A percentile compares a stretch with the other conserved stretches of the same genome.
These are phyloP conservation scores for Hypoxylon lenormandii DNA, from an alignment of 495 filamentous ascomycete genomes.

Conservation along the genomic window DNA sequence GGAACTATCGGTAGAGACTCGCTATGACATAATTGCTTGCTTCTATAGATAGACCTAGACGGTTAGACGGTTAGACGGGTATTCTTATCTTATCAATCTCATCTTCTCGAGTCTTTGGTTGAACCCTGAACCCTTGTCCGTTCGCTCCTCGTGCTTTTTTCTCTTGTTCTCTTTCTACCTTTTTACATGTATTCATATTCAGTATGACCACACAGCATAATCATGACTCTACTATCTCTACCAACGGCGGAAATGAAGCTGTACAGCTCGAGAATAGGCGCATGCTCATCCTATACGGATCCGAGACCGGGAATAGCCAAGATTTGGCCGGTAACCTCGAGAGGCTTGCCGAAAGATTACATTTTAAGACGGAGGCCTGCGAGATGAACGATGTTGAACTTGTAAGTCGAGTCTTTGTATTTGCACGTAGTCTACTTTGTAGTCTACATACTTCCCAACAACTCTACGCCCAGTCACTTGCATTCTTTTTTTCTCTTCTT, in stretches of 20 bases:
- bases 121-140: slow-evolving; percentile 18
- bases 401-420: slow-evolving; percentile 63
- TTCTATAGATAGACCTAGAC: neutral
- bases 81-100: slow-evolving; percentile 46
- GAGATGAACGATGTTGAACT: slow-evolving; percentile 81
- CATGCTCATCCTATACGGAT: slow-evolving; percentile 87
- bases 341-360: slow-evolving; percentile 75
- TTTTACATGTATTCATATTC: slow-evolving; percentile 9
- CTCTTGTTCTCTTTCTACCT: neutral
- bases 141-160: neutral
- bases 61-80: too few species aligned
- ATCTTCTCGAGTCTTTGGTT: slow-evolving; percentile 14
- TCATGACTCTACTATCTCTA: slow-evolving; percentile 2
- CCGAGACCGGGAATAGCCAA: slow-evolving; percentile 92
- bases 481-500: neutral
- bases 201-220: slow-evolving; percentile 38
- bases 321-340: slow-evolving; percentile 89
- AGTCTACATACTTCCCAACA: too few species aligned
- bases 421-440: too few species aligned
- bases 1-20: neutral
- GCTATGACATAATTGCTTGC: slow-evolving; percentile 6
- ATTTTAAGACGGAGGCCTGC: slow-evolving; percentile 76
- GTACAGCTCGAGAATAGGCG: slow-evolving; percentile 59
- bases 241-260: slow-evolving; percentile 14
- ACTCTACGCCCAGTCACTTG: neutral